Base-by-base conservation (phyloP, 768 basidiomycete species). In the Pleurotus platypus region DNA sequence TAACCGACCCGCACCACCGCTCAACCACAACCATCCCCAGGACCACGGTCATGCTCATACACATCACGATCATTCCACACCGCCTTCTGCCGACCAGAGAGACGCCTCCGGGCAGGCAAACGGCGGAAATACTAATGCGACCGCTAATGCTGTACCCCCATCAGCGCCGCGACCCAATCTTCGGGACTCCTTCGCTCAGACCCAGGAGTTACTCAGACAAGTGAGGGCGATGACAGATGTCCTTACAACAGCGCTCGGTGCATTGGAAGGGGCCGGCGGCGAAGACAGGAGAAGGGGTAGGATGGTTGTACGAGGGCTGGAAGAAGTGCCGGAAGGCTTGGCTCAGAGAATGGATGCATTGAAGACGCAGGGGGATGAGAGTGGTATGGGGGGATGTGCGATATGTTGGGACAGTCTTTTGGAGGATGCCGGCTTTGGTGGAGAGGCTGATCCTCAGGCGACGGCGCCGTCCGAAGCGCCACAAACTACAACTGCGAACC, bases 351-450 rank as follows among this genome's bases (percentile, higher is more conserved):
- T 91, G 56, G 83, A 88, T 16, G 55, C 42, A 8, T 30, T 46
- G 43, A 56, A 56, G 27, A 45, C 42, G 6, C 48, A 59, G 40
- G 70, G 66, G 5, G 70, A 66, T 3, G 67, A 64, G 30, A 63
- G 62, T 60, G 72, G 64, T 7, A 66, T 70, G 13, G 70, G 69
- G 2, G 77, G 81, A 12, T 91, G 89, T 64, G 87, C 89, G 1
- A 82, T 91, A 46, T 92, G 89, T 66, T 90, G 87, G 87, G 89
- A 91, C 62, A 73, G 72, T 30, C 63, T 90, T 16, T 68, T 91
- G 63, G 74, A 80, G 57, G 66, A 81, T 61, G 62, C 66, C 37
- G 64, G 63, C 46, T 66, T 64, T 57, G 56, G 57, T 24, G 58
- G 60, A 35, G 58, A 63, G 40, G 56, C 67, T 26, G 47, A 65